Conservation (phyloP, 129 eudicot genomes). For the Centrapalus pauciflorus region DNA sequence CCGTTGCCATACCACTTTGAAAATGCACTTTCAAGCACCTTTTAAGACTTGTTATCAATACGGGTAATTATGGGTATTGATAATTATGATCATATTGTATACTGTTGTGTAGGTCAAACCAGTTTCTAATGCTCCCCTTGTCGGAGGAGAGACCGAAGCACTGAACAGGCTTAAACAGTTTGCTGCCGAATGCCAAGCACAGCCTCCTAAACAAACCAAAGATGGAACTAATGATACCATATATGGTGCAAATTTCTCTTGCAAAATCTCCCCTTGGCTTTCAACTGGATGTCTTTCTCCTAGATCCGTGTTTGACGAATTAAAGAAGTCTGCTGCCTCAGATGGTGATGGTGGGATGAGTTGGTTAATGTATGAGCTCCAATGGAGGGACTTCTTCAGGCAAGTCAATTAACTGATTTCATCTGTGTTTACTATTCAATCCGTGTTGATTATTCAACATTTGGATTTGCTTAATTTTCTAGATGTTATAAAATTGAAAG, state of each 20-base stretch:
- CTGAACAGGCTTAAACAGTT: conserved; percentile 65
- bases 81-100: neutral
- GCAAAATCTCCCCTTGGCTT: conserved; percentile 98
- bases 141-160: conserved; percentile 94
- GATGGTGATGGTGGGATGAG: conserved; percentile 74
- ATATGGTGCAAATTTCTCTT: conserved; percentile 90
- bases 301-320: conserved; percentile 78
- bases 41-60: neutral
- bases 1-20: neutral
- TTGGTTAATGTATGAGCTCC: conserved; percentile 88
- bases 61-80: neutral
- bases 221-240: conserved; percentile 65
- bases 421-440: neutral
- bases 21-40: too few relatives aligned
- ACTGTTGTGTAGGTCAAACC: conserved; percentile 50
- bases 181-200: conserved; percentile 79
- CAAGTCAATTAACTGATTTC: conserved; percentile 15
- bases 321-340: conserved; percentile 71
- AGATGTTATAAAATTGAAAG: neutral
- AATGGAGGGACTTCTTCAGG: conserved; percentile 99
- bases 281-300: conserved; percentile 93
- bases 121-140: conserved; percentile 57
- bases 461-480: neutral
- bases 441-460: neutral
- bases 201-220: conserved; percentile 52